Percentiles rank a stretch among this genome's conserved stretches.
Evolutionary conservation across 1,139 yeast species (phyloP).

Genomic region (Casaregolazyma lundiana): DNA sequence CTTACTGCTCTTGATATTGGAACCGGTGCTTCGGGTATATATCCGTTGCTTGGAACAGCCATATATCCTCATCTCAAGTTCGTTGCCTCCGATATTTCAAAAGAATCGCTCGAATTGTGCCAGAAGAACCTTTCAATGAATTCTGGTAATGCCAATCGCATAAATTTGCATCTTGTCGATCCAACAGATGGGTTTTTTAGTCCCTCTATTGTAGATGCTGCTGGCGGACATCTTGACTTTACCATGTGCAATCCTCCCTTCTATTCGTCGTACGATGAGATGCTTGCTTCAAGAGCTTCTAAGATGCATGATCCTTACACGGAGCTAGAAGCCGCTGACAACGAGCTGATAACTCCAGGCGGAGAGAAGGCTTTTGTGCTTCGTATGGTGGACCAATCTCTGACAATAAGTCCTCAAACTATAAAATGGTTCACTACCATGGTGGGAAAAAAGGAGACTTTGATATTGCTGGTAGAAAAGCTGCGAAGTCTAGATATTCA

Average conservation of each 20-base stretch:
- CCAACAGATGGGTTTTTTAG: constrained; percentile 12
- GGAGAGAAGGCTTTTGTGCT: constrained; percentile 40
- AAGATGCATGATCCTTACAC: constrained; percentile 18
- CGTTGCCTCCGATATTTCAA: constrained; percentile 39
- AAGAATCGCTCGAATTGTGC: constrained; percentile 29
- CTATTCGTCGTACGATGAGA: constrained; percentile 34
- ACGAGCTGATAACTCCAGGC: constrained; percentile 39
- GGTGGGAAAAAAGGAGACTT: constrained; percentile 36
- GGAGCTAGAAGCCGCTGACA: constrained; percentile 25
- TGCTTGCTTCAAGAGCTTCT: constrained; percentile 22
- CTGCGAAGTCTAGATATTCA: constrained; percentile 20
- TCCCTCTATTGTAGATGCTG: constrained; percentile 7
- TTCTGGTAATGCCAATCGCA: constrained; percentile 4
- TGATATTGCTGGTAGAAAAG: constrained; percentile 23
- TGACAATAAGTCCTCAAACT: constrained; percentile 3
- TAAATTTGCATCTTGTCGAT: constrained; percentile 3
- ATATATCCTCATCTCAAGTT: constrained; percentile 25
- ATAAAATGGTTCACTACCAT: constrained; percentile 39
- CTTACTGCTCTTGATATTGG: constrained; percentile 32
- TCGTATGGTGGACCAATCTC: constrained; percentile 34
- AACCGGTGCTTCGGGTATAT: constrained; percentile 41
- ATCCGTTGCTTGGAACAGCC: constrained; percentile 35
- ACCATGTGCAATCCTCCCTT: constrained; percentile 47
- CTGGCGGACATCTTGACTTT: constrained; percentile 22
- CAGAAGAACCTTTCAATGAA: constrained; percentile 7